Conservation (phyloP, 305 asterid species). For the Salvia sclarea region DNA sequence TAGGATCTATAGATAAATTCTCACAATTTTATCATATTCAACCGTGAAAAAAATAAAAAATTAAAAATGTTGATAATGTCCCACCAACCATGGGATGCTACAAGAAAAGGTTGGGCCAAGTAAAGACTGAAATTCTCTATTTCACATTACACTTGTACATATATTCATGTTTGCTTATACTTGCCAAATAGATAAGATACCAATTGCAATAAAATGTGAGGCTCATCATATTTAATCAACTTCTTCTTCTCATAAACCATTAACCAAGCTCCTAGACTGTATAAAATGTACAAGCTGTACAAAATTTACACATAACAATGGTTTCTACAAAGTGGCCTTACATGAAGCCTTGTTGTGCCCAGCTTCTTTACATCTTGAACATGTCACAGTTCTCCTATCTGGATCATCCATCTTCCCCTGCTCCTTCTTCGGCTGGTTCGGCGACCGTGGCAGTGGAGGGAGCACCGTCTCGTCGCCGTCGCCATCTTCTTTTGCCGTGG, state of each 20-base stretch:
- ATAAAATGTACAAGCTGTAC: conserved; percentile 32
- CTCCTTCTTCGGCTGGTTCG: conserved; percentile 50
- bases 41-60: no score
- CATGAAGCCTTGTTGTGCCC: conserved; percentile 95
- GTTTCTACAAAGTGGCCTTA: conserved; percentile 41
- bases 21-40: no score
- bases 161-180: neutral
- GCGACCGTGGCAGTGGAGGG: conserved; percentile 59
- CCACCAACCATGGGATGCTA: no score
- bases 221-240: neutral
- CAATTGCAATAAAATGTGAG: neutral
- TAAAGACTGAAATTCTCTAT: no score
- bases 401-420: conserved; percentile 50
- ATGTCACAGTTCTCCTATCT: conserved; percentile 78
- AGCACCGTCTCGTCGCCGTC: conserved; percentile 41
- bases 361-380: conserved; percentile 84
- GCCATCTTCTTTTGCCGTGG: conserved; percentile 38
- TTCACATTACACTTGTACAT: neutral
- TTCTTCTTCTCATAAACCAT: neutral
- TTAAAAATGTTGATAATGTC: no score
- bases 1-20: no score
- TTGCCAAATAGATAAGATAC: neutral
- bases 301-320: conserved; percentile 20
- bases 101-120: no score
- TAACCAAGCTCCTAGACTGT: neutral